Base-by-base conservation (phyloP, 2,329 filamentous ascomycete genomes). In the Talaromyces sp. region DNA sequence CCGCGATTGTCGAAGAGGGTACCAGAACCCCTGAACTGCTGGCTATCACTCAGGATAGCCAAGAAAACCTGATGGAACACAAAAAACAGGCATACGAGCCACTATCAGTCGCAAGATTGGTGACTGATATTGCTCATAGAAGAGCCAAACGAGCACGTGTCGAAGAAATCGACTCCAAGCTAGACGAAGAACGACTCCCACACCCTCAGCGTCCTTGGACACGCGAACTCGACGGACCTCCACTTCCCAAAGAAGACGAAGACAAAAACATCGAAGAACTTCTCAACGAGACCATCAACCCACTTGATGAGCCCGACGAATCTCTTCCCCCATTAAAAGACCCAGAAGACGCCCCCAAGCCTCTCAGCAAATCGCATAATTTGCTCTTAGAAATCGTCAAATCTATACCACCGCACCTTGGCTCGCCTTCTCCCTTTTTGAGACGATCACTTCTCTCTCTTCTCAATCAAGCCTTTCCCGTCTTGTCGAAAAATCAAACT, bases 401-500 rank as follows among this genome's bases (percentile, higher is more conserved):
- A 58, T 87, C 96, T 0, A 94, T 93, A 5, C 93, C 97, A 73
- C 89, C 97, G 74, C 95, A 97, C 76, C 85, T 99, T 11, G 93
- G 94, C 5, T 93, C 92, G 0, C 89, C 91, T 0, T 93, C 92
- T 0, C 88, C 93, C 0, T 86, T 87, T 11, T 84, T 99, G 8
- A 89, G 94, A 47, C 88, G 88, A 34, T 91, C 90, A 0, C 84
- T 99, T 3, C 86, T 99, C 10, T 85, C 87, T 17, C 86, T 98
- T 5, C 85, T 98, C 13, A 81, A 85, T 29, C 92, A 88, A 0
- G 89, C 92, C 2, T 85, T 90, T 4, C 86, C 89, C 0, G 84
- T 91, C 0, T 85, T 99, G 2, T 86, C 90, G 0, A 83, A 82
- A 3, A 88, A 97, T 69, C 91, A 97, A 74, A 88, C 93, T 67